Evolutionary conservation across 2,329 filamentous ascomycete species (phyloP).

Genomic region (Cadophora sp.): DNA sequence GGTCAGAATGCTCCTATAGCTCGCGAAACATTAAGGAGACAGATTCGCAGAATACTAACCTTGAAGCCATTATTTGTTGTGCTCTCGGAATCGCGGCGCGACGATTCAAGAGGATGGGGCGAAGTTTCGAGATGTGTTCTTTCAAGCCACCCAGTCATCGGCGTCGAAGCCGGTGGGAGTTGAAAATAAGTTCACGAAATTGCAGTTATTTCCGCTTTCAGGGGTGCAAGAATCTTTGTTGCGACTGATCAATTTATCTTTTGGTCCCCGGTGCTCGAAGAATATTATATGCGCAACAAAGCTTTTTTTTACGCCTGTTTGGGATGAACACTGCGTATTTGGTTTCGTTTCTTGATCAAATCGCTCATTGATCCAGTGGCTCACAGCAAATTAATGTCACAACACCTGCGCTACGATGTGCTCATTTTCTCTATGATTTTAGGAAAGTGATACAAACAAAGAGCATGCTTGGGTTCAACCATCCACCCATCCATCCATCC

Average conservation of each 20-base stretch:
- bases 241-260: neutral
- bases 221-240: neutral
- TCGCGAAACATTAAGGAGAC: neutral
- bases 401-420: slow-evolving; percentile 11
- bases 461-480: slow-evolving; percentile 22
- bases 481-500: slow-evolving; percentile 6
- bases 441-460: slow-evolving; percentile 21
- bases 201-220: slow-evolving; percentile 11
- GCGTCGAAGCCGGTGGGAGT: neutral
- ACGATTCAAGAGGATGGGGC: slow-evolving; percentile 13
- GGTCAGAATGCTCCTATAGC: neutral
- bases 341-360: neutral
- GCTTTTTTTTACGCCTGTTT: neutral
- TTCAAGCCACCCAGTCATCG: slow-evolving; percentile 17
- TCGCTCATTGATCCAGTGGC: neutral
- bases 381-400: neutral
- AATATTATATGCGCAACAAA: neutral
- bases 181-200: slow-evolving; percentile 7
- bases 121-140: slow-evolving; percentile 29
- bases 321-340: neutral
- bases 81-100: neutral
- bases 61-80: slow-evolving; percentile 40
- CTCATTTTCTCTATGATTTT: slow-evolving; percentile 28
- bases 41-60: slow-evolving; percentile 27
- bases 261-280: neutral